Conservation (phyloP, 805 yeast species). For the Torulaspora delbrueckii region DNA sequence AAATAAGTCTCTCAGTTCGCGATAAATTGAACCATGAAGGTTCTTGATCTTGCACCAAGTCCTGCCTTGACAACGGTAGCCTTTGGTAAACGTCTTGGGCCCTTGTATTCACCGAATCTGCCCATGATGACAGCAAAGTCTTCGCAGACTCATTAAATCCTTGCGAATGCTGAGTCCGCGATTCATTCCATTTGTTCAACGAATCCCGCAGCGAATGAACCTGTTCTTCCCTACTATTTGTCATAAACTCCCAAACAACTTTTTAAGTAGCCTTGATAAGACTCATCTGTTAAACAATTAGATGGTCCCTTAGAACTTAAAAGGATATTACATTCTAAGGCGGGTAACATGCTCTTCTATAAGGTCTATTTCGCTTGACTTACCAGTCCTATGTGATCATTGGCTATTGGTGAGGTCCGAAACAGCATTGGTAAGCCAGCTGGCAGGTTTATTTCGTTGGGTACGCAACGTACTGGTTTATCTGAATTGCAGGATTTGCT, state of each 20-base stretch:
- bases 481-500: not conserved
- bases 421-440: not conserved
- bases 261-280: not conserved
- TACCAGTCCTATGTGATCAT: not conserved
- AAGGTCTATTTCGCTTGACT: not conserved
- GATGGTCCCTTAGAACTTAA: not conserved
- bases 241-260: conserved; percentile 2
- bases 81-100: conserved; percentile 58
- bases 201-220: conserved; percentile 37
- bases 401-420: too few species aligned
- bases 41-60: conserved; percentile 47
- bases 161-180: conserved; percentile 25
- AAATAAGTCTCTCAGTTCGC: conserved; percentile 71
- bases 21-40: conserved; percentile 74
- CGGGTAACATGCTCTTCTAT: conserved; percentile 1
- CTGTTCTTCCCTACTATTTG: conserved; percentile 15
- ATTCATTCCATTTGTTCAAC: conserved; percentile 38
- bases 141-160: conserved; percentile 35
- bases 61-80: conserved; percentile 59
- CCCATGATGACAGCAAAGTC: conserved; percentile 37
- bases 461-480: not conserved
- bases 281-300: not conserved
- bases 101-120: conserved; percentile 36
- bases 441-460: not conserved
- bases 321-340: not conserved